Percentiles rank a stretch among this genome's conserved stretches.
Conservation (phyloP, 768 basidiomycete genomes). For the Collybia nuda region DNA sequence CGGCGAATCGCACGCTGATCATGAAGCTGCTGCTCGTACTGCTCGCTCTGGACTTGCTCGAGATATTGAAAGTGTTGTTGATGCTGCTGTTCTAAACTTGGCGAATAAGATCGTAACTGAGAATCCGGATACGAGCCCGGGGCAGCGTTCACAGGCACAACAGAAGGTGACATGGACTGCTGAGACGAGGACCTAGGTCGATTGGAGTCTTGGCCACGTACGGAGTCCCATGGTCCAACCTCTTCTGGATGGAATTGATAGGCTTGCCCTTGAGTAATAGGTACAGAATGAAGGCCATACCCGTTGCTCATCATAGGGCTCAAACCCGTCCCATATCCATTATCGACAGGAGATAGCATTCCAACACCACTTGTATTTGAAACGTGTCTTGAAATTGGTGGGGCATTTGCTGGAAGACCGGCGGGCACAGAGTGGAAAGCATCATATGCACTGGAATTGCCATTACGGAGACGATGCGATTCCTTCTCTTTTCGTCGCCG, state of each 20-base stretch:
- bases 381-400: slow-evolving; percentile 23
- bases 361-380: slow-evolving; percentile 24
- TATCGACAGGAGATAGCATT: slow-evolving; percentile 12
- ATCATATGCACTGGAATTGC: slow-evolving; percentile 59
- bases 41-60: slow-evolving; percentile 13
- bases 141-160: slow-evolving; percentile 3
- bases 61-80: slow-evolving; percentile 13
- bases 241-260: slow-evolving; percentile 22
- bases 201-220: slow-evolving; percentile 16
- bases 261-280: slow-evolving; percentile 6
- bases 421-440: slow-evolving; percentile 70
- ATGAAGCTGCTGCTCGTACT: slow-evolving; percentile 10
- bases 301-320: slow-evolving; percentile 18
- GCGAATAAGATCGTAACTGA: slow-evolving; percentile 14
- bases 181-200: slow-evolving; percentile 28
- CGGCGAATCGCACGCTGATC: slow-evolving; percentile 7
- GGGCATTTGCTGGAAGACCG: slow-evolving; percentile 19
- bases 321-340: slow-evolving; percentile 10
- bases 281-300: background rate
- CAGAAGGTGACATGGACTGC: slow-evolving; percentile 32
- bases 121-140: slow-evolving; percentile 3
- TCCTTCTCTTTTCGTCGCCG: slow-evolving; percentile 55
- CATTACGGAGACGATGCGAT: slow-evolving; percentile 37
- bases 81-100: slow-evolving; percentile 9
- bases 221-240: slow-evolving; percentile 45